A percentile compares a stretch with the other conserved stretches of the same genome.
Evolutionary conservation across 441 rosid genomes (phyloP).

Genomic region (Arabidopsis hybrid): DNA sequence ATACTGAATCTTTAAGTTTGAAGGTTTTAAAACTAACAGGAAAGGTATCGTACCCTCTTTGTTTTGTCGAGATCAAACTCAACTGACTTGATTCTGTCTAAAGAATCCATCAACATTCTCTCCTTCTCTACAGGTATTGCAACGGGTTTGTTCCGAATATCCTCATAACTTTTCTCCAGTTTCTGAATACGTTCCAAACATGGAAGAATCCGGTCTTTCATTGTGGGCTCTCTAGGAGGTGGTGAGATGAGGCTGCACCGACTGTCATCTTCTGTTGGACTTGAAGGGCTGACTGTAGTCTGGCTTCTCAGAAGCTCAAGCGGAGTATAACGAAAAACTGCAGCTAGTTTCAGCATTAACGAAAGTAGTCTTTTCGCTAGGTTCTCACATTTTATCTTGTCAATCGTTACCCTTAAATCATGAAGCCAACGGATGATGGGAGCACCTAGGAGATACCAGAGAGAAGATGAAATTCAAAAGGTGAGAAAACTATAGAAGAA

Average conservation of each 20-base stretch:
- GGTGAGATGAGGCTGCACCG: constrained; percentile 38
- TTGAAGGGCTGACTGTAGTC: constrained; percentile 58
- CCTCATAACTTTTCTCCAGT: constrained; percentile 70
- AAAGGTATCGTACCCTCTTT: constrained; percentile 62
- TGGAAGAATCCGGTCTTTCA: constrained; percentile 58
- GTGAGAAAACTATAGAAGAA: neutral
- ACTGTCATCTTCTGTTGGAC: constrained; percentile 49
- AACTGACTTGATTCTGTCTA: constrained; percentile 86
- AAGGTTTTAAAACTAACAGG: neutral
- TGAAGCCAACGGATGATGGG: constrained; percentile 53
- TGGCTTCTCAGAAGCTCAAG: constrained; percentile 64
- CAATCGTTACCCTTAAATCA: constrained; percentile 58
- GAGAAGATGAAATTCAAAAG: neutral
- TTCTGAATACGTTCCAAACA: constrained; percentile 80
- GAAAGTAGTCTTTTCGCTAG: constrained; percentile 52
- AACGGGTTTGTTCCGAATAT: constrained; percentile 71
- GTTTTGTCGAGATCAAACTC: constrained; percentile 95
- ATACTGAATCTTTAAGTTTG: constrained; percentile 11
- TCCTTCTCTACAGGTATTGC: constrained; percentile 86
- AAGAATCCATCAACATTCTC: constrained; percentile 75
- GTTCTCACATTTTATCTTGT: constrained; percentile 48
- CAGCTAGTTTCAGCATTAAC: constrained; percentile 59
- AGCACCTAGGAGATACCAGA: constrained; percentile 50
- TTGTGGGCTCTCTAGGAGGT: constrained; percentile 47
- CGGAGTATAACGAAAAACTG: constrained; percentile 53